Evolutionary conservation across 305 asterid genomes (phyloP), one percentile per base, ranked within the genome.

Genomic region (Solanum aculeatissimum): DNA sequence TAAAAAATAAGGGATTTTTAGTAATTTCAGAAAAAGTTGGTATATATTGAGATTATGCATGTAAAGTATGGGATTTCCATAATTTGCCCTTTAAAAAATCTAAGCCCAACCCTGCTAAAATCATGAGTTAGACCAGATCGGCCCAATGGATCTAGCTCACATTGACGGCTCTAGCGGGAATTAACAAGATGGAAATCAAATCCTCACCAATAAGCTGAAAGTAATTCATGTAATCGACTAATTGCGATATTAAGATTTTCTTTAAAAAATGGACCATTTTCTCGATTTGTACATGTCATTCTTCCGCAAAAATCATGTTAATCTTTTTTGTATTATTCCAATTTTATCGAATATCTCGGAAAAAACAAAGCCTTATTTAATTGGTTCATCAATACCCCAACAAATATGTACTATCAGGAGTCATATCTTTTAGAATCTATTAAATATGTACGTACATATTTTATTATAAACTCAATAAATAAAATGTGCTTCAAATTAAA

Each of bases 241-340:
- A 23, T 1, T 0, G 7, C 23, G 1, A 29, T 58, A 58, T 21
- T 58, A 58, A 58, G 1, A 10, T 10, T 10, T 21, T 21, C 11
- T 2, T 21, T 9, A 4, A 58, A n/a, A 21, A 4, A 4, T 21
- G 27, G 23, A 25, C 1, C 3, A 10, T 58, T 7, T 58, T 58
- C 3, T 58, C 8, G 1, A 58, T 58, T 57, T 27, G 4, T 21
- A 7, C 3, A 58, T 10, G 32, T 21, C 32, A 21, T 58, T 21
- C 23, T 58, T 58, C 16, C 1, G 16, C 0, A 58, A 14, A 14
- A 10, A 10, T 58, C 88, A 88, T 89, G 89, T 84, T 83, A 88
- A 89, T 88, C 90, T 88, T 89, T 84, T 88, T 83, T 87, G 86
- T 86, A 85, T 89, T 85, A 80, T 88, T 89, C 88, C 90, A 89